Evolutionary conservation across 1,284 basidiomycete species (phyloP).

Genomic region (Irpex rosettiformis): DNA sequence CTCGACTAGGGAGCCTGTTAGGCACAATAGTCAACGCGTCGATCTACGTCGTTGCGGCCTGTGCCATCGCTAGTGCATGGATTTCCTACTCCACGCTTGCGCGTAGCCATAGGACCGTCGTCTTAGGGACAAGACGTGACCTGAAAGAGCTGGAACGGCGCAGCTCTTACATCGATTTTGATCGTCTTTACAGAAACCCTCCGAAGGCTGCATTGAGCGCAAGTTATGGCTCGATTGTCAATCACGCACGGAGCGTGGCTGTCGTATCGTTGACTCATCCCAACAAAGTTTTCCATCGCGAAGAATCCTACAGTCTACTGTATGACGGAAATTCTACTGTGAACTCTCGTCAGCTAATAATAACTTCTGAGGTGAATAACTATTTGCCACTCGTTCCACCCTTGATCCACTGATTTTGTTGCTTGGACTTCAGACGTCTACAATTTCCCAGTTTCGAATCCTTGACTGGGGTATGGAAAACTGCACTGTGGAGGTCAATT

Average conservation of each 20-base stretch:
- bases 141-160: not conserved
- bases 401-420: no score
- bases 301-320: not conserved
- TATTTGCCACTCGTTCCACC: not conserved
- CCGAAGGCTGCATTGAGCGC: not conserved
- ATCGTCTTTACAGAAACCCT: not conserved
- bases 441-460: not conserved
- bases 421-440: not conserved
- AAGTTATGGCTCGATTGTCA: not conserved
- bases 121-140: not conserved
- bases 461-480: conserved; percentile 3
- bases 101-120: not conserved
- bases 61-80: not conserved
- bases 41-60: not conserved
- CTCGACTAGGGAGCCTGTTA: not conserved
- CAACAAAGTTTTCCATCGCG: not conserved
- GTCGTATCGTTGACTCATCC: not conserved
- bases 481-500: not conserved
- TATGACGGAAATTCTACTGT: not conserved
- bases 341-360: not conserved
- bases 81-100: not conserved
- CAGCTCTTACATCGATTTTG: not conserved
- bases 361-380: not conserved
- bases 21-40: not conserved
- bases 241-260: not conserved